Percentiles rank a stretch among this genome's conserved stretches.
Conservation (phyloP, 2,329 filamentous ascomycete genomes). For the Mycosphaerelloides madeirae region DNA sequence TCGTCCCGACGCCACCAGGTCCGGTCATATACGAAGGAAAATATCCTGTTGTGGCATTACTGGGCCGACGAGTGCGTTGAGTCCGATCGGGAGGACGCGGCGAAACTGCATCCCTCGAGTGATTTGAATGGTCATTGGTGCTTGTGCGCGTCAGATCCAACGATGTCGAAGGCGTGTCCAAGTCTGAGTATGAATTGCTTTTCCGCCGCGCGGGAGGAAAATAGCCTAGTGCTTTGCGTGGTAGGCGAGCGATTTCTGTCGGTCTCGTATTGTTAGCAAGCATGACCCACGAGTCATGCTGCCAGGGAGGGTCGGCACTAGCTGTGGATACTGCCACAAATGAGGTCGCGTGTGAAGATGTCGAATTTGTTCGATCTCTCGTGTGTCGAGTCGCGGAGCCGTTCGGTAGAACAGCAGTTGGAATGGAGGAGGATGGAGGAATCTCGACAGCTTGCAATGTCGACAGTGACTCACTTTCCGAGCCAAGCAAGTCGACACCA, state of each 20-base stretch:
- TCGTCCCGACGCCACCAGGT: constrained; percentile 82
- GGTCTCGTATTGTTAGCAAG: constrained; percentile 67
- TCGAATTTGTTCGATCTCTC: constrained; percentile 36
- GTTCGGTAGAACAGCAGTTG: constrained; percentile 29
- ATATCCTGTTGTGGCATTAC: constrained; percentile 37
- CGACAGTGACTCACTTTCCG: constrained; percentile 28
- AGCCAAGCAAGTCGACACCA: constrained; percentile 29
- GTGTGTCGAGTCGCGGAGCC: constrained; percentile 10
- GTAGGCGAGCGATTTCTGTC: constrained; percentile 80
- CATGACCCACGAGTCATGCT: constrained; percentile 83
- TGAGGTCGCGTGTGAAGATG: constrained; percentile 32
- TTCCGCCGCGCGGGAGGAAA: constrained; percentile 89
- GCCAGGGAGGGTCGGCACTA: constrained; percentile 65
- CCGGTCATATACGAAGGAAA: constrained; percentile 61
- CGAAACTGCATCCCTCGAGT: constrained; percentile 25
- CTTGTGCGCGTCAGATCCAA: constrained; percentile 54
- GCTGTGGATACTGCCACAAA: constrained; percentile 37
- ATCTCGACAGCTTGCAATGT: constrained; percentile 36
- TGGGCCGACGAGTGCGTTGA: constrained; percentile 34
- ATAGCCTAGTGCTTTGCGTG: constrained; percentile 76
- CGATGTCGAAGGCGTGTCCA: constrained; percentile 64
- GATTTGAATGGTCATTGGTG: constrained; percentile 24
- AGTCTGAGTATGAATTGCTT: constrained; percentile 60
- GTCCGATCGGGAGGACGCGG: constrained; percentile 37
- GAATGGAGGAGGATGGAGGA: constrained; percentile 4